A percentile compares a stretch with the other conserved stretches of the same genome.
Conservation (phyloP, 352 stramenopile genomes). For the Pythium sukuiense region DNA sequence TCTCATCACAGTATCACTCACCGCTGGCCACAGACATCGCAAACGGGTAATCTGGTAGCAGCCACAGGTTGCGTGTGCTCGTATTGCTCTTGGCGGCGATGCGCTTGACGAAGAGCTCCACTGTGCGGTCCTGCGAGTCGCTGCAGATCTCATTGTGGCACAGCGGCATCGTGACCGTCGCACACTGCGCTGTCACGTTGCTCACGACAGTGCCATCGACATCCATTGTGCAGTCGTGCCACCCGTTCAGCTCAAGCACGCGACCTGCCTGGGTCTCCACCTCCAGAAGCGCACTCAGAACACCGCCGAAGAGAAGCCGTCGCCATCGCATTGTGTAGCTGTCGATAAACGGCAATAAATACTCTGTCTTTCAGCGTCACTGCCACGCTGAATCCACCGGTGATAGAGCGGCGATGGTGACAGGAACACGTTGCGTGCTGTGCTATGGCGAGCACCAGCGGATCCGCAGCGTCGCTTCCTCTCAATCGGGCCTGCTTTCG, state of each 20-base stretch:
- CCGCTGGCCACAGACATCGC: constrained; percentile 15
- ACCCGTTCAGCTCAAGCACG: constrained; percentile 15
- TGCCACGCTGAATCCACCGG: not conserved
- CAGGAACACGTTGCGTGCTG: too few relatives aligned
- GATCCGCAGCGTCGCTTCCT: not conserved
- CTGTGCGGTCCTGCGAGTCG: constrained; percentile 18
- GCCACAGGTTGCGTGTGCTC: constrained; percentile 21
- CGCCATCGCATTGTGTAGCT: not conserved
- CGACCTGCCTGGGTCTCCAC: not conserved
- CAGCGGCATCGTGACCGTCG: constrained; percentile 25
- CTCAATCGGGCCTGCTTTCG: not conserved
- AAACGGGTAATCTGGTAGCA: constrained; percentile 24
- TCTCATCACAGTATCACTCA: not conserved
- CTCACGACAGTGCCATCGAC: not conserved
- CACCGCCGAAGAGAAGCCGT: not conserved
- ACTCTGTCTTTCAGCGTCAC: not conserved
- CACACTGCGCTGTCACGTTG: constrained; percentile 21
- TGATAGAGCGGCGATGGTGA: not conserved
- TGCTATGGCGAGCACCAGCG: not conserved
- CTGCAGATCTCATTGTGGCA: constrained; percentile 26
- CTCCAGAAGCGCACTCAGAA: not conserved
- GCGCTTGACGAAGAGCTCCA: constrained; percentile 31
- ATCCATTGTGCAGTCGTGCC: constrained; percentile 18
- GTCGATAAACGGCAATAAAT: not conserved
- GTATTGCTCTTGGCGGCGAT: constrained; percentile 15